Evolutionary conservation across 441 rosid species (phyloP), one percentile per base, ranked within the genome.

Genomic region (Pelargonium exstipulatum): DNA sequence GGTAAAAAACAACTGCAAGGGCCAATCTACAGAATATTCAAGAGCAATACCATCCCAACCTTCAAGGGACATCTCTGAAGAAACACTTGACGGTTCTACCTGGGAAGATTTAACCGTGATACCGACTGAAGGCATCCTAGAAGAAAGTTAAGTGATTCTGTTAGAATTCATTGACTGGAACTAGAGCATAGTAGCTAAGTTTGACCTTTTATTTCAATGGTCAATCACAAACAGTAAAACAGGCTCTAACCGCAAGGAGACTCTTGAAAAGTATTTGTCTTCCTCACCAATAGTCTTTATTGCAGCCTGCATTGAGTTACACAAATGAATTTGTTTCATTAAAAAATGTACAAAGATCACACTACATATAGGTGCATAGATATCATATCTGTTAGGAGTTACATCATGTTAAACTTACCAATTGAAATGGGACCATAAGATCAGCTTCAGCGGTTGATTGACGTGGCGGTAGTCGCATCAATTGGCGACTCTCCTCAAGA

Each of bases 361-460:
- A 62, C 24, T 14, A 67, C 32, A 65, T 68, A 65, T 66, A 58
- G 17, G 40, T 48, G 49, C 64, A 72, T 66, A 49, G 72, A 48
- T 62, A 67, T 70, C 18, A 53, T 42, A 7, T 62, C 40, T 40
- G 22, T 20, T 45, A 65, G 63, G 26, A 69, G 72, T 20, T 12
- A 73, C 69, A n/a, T 77, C 62, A 67, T 24, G 37, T 17, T 10
- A 48, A 29, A 81, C 90, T 82, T 85, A 92, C 98, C 87, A 92
- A 73, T 89, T 88, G 98, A 78, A 95, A 95, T 24, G 99, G 96
- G 77, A 95, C 85, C 94, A 86, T 85, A 61, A 95, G 92, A 85
- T 95, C 98, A 83, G 99, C 91, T 84, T 89, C 98, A 67, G 96
- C 99, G 69, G 97, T 88, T 71, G 96, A 87, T 73, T 90, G 99